Evolutionary conservation across 129 eudicot genomes (phyloP).

Genomic region (Flaveria sonorensis): DNA sequence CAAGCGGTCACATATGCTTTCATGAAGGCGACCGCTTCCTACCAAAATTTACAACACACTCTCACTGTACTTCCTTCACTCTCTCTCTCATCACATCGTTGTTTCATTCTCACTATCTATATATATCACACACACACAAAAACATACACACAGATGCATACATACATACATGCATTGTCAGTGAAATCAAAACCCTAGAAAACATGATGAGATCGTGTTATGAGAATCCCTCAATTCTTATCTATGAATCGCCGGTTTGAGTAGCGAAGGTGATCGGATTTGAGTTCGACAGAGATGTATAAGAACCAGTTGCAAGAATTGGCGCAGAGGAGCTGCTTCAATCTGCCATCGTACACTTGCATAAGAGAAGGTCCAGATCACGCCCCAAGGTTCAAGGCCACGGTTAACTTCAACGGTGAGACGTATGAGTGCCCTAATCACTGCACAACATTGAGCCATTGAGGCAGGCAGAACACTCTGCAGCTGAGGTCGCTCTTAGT

Average conservation of each 20-base stretch:
- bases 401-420: background rate
- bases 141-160: background rate
- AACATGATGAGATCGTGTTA: background rate
- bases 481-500: background rate
- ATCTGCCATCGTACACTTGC: background rate
- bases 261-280: background rate
- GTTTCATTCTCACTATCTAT: too few species aligned
- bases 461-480: too few species aligned
- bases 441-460: background rate
- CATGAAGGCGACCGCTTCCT: slow-evolving; percentile 1
- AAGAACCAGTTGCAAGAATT: background rate
- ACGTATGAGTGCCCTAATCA: background rate
- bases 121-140: too few species aligned
- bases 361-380: background rate
- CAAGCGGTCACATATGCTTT: background rate
- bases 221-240: background rate
- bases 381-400: background rate
- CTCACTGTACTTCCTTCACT: background rate
- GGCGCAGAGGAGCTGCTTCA: background rate
- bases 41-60: background rate
- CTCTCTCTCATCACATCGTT: too few species aligned
- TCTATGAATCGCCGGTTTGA: background rate
- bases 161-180: too few species aligned
- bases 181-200: background rate
- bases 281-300: background rate